A percentile compares a stretch with the other conserved stretches of the same genome.
Conservation (phyloP, 2,329 filamentous ascomycete genomes). For the Talaromyces albobiverticillius region DNA sequence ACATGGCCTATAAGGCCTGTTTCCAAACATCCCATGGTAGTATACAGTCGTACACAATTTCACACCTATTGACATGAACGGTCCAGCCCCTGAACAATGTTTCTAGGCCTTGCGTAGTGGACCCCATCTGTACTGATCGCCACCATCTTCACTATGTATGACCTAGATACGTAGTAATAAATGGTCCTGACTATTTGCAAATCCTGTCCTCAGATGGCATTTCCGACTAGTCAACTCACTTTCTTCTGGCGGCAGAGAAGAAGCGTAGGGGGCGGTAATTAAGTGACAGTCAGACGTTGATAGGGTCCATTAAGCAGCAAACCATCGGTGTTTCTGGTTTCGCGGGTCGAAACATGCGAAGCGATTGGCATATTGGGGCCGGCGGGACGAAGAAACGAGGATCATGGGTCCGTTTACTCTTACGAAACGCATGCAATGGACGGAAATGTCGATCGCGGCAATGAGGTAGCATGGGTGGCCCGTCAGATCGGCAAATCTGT, state of each 20-base stretch:
- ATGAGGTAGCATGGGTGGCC: too few relatives aligned
- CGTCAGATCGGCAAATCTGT: too few relatives aligned
- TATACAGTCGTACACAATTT: too few relatives aligned
- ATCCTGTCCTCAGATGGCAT: neutral
- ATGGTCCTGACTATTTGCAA: neutral
- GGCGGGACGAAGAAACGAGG: too few relatives aligned
- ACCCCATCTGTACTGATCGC: neutral
- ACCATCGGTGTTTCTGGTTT: constrained; percentile 1
- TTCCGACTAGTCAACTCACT: neutral
- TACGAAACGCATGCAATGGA: too few relatives aligned
- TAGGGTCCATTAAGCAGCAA: neutral
- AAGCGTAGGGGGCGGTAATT: neutral
- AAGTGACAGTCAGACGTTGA: neutral
- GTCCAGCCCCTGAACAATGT: neutral
- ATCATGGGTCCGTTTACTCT: neutral
- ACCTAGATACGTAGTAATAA: neutral
- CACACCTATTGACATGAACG: neutral
- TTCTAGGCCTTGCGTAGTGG: neutral
- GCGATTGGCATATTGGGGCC: too few relatives aligned
- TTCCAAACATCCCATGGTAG: too few relatives aligned
- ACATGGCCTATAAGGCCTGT: too few relatives aligned
- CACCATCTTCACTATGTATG: neutral
- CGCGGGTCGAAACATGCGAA: neutral
- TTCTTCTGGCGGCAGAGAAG: neutral
- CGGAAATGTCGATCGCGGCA: neutral